These are phyloP conservation scores for Pichia nakasei DNA, from an alignment of 805 yeast genomes.

Conservation along the genomic window DNA sequence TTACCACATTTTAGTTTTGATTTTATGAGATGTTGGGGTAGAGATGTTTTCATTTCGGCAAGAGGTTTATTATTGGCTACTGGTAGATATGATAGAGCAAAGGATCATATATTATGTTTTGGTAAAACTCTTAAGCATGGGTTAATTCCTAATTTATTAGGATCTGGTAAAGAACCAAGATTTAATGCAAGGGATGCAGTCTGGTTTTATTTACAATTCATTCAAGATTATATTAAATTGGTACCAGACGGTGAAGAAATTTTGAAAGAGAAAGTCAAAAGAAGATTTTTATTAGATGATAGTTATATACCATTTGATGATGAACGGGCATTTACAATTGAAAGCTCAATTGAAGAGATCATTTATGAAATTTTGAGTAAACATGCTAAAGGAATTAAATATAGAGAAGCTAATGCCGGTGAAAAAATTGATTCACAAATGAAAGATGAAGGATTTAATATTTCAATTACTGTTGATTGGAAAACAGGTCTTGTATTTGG, in stretches of 20 bases:
- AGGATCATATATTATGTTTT: conserved; percentile 71
- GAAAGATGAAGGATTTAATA: conserved; percentile 88
- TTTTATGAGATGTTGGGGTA: conserved; percentile 97
- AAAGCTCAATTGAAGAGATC: conserved; percentile 63
- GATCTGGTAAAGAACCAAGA: conserved; percentile 89
- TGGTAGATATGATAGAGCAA: conserved; percentile 73
- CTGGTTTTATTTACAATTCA: conserved; percentile 86
- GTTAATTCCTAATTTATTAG: conserved; percentile 83
- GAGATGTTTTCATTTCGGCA: conserved; percentile 85
- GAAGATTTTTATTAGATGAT: conserved; percentile 83
- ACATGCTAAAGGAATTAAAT: conserved; percentile 82
- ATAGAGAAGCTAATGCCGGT: conserved; percentile 95
- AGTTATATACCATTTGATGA: conserved; percentile 61
- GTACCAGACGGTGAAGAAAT: conserved; percentile 66
- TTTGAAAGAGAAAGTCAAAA: conserved; percentile 59
- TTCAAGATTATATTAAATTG: conserved; percentile 66
- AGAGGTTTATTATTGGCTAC: conserved; percentile 76
- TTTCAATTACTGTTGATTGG: conserved; percentile 79
- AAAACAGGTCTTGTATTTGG: conserved; percentile 79
- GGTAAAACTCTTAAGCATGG: conserved; percentile 94
- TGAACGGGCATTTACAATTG: conserved; percentile 66
- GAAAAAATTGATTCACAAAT: conserved; percentile 80
- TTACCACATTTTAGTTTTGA: conserved; percentile 87
- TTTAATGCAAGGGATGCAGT: conserved; percentile 96
- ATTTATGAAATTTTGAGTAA: conserved; percentile 76